Conservation (phyloP, 495 filamentous ascomycete genomes). For the Amorphotheca resinae region DNA sequence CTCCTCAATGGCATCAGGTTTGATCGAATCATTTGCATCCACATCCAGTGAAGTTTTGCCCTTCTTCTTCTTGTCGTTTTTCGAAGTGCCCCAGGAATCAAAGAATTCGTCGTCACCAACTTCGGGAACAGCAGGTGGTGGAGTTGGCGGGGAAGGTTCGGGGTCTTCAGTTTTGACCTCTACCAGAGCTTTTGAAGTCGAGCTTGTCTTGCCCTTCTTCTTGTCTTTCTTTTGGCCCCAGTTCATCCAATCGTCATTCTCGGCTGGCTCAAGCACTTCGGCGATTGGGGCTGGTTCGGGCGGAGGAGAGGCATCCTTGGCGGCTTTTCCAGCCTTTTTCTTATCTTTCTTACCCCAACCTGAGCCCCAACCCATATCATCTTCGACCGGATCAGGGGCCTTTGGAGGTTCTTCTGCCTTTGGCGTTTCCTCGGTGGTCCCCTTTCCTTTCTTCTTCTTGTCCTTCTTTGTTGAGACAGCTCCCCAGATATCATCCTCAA, state of each 20-base stretch:
- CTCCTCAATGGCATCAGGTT: conserved; percentile 34
- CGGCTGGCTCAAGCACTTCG: conserved; percentile 11
- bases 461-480: conserved; percentile 20
- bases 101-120: conserved; percentile 24
- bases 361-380: conserved; percentile 2
- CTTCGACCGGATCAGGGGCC: conserved; percentile 22
- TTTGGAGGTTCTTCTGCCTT: conserved; percentile 19
- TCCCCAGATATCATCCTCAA: conserved; percentile 19
- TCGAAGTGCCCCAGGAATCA: conserved; percentile 26
- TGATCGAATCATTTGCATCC: conserved; percentile 19
- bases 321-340: conserved; percentile 11
- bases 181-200: conserved; percentile 15
- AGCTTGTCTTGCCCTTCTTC: conserved; percentile 11
- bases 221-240: conserved; percentile 7
- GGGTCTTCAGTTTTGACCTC: conserved; percentile 21
- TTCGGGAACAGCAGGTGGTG: conserved; percentile 25
- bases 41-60: conserved; percentile 20
- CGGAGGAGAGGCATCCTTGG: conserved; percentile 1
- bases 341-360: conserved; percentile 14
- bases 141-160: conserved; percentile 19
- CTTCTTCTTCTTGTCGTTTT: conserved; percentile 25
- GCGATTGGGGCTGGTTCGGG: conserved; percentile 2
- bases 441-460: conserved; percentile 27
- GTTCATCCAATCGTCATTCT: conserved; percentile 20
- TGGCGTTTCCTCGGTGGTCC: conserved; percentile 13